A percentile compares a stretch with the other conserved stretches of the same genome.
Conservation (phyloP, 148 eudicot genomes). For the Bassia scoparia region DNA sequence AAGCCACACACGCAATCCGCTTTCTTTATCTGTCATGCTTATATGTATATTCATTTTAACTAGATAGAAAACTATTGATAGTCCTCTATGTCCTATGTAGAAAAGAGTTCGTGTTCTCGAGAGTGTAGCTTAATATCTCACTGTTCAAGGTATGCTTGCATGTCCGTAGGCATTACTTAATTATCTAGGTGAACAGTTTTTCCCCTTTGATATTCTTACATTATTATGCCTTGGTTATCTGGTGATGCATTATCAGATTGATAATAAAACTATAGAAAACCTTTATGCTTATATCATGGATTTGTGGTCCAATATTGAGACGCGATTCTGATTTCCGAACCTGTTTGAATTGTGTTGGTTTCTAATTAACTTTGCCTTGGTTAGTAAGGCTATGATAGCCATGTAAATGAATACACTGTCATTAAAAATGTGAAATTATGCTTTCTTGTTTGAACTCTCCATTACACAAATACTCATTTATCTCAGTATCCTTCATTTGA, state of each 20-base stretch:
- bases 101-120: constrained; percentile 93
- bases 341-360: not conserved
- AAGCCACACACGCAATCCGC: not conserved
- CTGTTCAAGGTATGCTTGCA: constrained; percentile 80
- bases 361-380: not conserved
- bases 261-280: not conserved
- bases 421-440: not conserved
- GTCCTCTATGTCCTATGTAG: constrained; percentile 48
- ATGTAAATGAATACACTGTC: not conserved
- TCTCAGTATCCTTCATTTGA: no score
- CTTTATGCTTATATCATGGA: not conserved
- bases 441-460: not conserved
- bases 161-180: not conserved
- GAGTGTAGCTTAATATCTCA: constrained; percentile 83
- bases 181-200: not conserved
- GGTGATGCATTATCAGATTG: not conserved
- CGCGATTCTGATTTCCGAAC: not conserved
- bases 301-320: not conserved
- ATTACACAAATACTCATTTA: no score
- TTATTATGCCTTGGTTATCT: not conserved
- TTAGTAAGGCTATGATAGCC: not conserved
- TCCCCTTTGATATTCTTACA: not conserved
- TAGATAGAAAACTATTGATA: constrained; percentile 17
- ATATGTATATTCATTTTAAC: constrained; percentile 1
- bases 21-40: constrained; percentile 5